Evolutionary conservation across 441 rosid species (phyloP), one percentile per base, ranked within the genome.

Genomic region (Monsonia emarginata): DNA sequence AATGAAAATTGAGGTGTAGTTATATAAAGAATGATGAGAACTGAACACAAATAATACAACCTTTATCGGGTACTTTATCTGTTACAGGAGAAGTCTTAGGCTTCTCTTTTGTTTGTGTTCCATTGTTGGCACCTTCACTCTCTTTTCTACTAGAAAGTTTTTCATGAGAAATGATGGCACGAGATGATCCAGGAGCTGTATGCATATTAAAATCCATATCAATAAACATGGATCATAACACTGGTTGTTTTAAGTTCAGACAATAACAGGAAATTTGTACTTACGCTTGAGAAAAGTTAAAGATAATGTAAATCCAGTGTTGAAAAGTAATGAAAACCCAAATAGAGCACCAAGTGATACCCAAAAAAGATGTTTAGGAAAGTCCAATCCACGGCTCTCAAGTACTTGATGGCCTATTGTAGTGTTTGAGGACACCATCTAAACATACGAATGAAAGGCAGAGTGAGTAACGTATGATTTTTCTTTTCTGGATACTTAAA

Each of bases 141-240:
- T 44, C 52, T 44, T 16, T 44, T 4, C 6, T 44, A 70, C 38
- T 66, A 44, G 71, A 69, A 70, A 78, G 66, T 72, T 63, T 80
- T 30, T 80, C 78, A 32, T 65, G 66, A 21, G 94, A 84, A 65
- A 83, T 70, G 4, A 82, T 74, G 54, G 84, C 76, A 61, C 69
- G 85, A 46, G 91, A 74, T 57, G 46, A 67, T 68, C 79, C 81
- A 5, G 88, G 88, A 76, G 84, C 96, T 89, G 84, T 58, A 76
- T 52, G 67, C 21, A 31, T 4, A 50, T 8, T 31, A 64, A 31
- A 48, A 8, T 31, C 4, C 19, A 21, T 4, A 44, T 44, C 52
- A n/a, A 3, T 44, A 34, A 3, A 24, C 25, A 4, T 13, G 30
- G 18, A 32, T 21, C 7, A 8, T 14, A 1, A 21, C 3, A 7